Conservation (phyloP, 2,329 filamentous ascomycete genomes). For the Dactylellina cionopaga region DNA sequence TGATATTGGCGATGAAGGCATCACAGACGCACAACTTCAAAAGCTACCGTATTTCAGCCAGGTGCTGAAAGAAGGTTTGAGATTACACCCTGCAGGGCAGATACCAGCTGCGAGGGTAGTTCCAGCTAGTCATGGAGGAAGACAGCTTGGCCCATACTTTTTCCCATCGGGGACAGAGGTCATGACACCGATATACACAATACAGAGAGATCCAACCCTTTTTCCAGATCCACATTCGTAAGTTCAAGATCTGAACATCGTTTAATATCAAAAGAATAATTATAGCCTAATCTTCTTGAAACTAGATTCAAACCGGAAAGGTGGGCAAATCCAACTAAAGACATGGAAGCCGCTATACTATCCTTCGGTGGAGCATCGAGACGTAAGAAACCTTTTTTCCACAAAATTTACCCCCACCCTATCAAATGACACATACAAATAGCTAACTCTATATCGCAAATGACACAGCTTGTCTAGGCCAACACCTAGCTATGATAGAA, state of each 20-base stretch:
- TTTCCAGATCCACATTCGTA: neutral
- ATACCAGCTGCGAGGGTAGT: neutral
- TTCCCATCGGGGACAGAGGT: neutral
- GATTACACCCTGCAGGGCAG: neutral
- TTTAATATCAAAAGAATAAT: neutral
- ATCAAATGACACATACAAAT: too few relatives aligned
- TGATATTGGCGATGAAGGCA: neutral
- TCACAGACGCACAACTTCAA: neutral
- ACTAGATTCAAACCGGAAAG: constrained; percentile 26
- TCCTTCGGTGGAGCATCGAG: constrained; percentile 3
- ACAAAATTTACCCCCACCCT: too few relatives aligned
- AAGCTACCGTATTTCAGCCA: neutral
- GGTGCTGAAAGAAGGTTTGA: neutral
- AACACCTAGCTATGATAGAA: constrained; percentile 3
- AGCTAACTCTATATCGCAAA: too few relatives aligned
- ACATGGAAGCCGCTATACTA: constrained; percentile 9
- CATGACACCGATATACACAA: neutral
- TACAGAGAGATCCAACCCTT: neutral
- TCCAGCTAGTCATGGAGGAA: neutral
- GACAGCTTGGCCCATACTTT: constrained; percentile 3
- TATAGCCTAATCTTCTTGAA: too few relatives aligned
- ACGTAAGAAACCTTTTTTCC: neutral
- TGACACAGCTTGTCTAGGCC: neutral
- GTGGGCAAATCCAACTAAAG: constrained; percentile 15
- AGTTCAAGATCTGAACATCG: neutral